Base-by-base conservation (phyloP, 768 basidiomycete species). In the Trametes villosa region DNA sequence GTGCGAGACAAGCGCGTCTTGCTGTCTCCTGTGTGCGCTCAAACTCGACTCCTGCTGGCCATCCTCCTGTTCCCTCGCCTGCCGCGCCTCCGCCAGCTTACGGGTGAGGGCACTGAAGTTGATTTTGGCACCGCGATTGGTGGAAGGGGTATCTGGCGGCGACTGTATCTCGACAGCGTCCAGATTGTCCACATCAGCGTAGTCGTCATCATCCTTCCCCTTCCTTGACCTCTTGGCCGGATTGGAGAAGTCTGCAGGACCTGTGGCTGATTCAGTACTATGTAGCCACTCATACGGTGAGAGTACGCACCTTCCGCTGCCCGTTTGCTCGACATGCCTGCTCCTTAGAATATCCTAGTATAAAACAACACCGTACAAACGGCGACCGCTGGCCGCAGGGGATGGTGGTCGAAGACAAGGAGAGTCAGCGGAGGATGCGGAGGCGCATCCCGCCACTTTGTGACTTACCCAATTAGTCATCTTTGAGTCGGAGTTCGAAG, bases 41-140 rank as follows among this genome's bases (percentile, higher is more conserved):
- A 90, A 75, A 18, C 83, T 81, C 47, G 83, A 79, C 50, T 81
- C 74, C 52, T 81, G 79, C n/a, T 74, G 67, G 34, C 55, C 69
- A 3, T 77, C 70, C 7, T 77, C 79, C 57, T 71, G 75, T 30
- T 81, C 80, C 46, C 78, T 79, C 34, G 72, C 34, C 12, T 64
- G 65, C 40, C 84, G 83, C 22, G 85, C 81, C 68, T 88, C 81
- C 0, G 88, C 89, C 20, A 92, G 78, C 68, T 88, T 92, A 65
- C 92, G 86, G 3, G 89, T 91, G 40, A 94, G 77, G 0, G 90
- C 92, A 68, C 86, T 89, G 72, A 94, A 86, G 66, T 94, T 94
- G 72, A 94, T 94, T n/a, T 89, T 94, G 24, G 89, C 87, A 30
- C 83, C 79, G 17, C 83, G 83, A 24, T 91, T 89, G 18, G 92